Percentiles rank a stretch among this genome's conserved stretches.
phyloP scores from a whole-genome alignment of 2,329 filamentous ascomycete genomes.

The Cladorrhinum sp. region DNA sequence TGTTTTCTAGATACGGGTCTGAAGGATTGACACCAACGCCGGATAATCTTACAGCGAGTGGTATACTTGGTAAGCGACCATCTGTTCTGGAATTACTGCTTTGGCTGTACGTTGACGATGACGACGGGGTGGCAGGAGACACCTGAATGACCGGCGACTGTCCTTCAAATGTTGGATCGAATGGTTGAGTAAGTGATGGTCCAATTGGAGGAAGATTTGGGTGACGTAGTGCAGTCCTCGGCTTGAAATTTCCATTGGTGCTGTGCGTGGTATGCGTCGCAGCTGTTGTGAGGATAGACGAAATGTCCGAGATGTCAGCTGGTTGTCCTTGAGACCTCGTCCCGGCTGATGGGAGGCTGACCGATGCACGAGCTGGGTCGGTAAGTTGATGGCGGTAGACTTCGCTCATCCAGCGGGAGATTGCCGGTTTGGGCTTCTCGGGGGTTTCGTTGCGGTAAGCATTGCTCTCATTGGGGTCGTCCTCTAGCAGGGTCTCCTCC shows the following conservation, averaged over 20 bases:
- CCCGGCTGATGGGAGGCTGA: background rate
- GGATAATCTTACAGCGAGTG: background rate
- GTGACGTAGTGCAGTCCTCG: background rate
- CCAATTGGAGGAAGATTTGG: background rate
- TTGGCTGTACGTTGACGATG: background rate
- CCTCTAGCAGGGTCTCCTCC: background rate
- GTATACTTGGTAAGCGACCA: background rate
- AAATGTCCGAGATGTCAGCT: background rate
- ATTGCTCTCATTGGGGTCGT: background rate
- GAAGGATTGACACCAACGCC: background rate
- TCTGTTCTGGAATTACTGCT: background rate
- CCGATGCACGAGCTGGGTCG: background rate
- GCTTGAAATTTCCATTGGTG: background rate
- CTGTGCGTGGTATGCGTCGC: background rate
- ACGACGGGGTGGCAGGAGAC: background rate
- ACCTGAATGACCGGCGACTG: background rate
- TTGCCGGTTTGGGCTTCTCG: background rate
- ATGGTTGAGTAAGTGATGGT: background rate
- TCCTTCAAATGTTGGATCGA: background rate
- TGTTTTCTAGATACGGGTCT: background rate
- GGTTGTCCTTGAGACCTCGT: background rate
- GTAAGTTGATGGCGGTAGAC: background rate
- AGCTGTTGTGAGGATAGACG: background rate
- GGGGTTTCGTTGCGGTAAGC: background rate
- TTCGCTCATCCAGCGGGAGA: background rate